Conservation (phyloP, 1,284 basidiomycete species). For the Trichosporon coremiiforme region DNA sequence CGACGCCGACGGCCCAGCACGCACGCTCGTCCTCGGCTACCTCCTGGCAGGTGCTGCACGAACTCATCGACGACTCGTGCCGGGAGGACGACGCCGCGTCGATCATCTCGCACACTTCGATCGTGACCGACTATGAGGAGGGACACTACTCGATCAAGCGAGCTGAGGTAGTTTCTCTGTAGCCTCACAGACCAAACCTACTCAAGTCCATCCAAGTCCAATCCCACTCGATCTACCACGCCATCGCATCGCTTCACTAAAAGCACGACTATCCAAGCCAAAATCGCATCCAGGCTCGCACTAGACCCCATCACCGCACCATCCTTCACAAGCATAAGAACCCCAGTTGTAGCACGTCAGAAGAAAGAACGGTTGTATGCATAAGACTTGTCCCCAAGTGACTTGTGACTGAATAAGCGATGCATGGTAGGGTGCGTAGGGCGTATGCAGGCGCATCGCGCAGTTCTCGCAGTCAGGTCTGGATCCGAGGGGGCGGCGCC, state of each 20-base stretch:
- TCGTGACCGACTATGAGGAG: slow-evolving; percentile 2
- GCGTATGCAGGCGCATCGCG: neutral
- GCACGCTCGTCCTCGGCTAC: neutral
- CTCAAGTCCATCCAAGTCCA: neutral
- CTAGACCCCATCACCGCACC: too few species aligned
- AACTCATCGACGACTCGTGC: neutral
- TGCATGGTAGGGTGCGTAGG: neutral
- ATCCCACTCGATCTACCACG: neutral
- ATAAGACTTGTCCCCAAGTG: too few species aligned
- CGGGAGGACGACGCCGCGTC: neutral
- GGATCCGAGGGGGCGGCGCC: neutral
- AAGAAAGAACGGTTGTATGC: too few species aligned
- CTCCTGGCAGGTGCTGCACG: neutral
- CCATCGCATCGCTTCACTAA: too few species aligned
- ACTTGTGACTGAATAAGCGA: neutral
- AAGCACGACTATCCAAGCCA: too few species aligned
- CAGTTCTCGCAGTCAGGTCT: neutral
- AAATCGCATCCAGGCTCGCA: too few species aligned
- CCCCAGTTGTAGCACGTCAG: too few species aligned
- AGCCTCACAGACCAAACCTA: too few species aligned
- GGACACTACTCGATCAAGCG: neutral
- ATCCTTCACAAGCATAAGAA: too few species aligned
- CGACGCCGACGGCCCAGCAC: neutral
- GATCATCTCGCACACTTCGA: neutral
- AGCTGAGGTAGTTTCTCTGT: neutral